Base-by-base conservation (phyloP, 805 yeast genomes). In the Nakazawaea populi region DNA sequence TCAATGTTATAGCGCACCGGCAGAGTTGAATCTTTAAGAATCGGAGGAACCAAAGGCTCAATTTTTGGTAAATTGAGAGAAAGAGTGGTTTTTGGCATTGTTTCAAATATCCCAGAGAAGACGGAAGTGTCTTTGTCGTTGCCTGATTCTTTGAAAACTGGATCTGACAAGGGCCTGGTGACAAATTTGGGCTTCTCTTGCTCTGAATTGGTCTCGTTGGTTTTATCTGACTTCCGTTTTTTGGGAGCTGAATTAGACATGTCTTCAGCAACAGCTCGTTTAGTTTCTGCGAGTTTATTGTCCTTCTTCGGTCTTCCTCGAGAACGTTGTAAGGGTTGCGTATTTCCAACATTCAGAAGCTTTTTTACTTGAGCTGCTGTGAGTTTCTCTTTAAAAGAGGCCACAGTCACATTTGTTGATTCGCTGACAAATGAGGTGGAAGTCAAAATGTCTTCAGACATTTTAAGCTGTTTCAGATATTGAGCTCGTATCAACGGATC, bases 241-340 rank as follows among this genome's bases (percentile, higher is more conserved):
- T 44, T 44, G 10, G 12, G 8, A 24, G 24, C 24, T 18, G 24
- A 3, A 18, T 18, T 18, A 18, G 24, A 18, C 24, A 18, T 18
- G 24, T 18, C 24, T 18, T 18, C 31, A n/a, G 31, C 12, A 18
- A 35, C 27, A 12, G 14, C 11, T 30, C 38, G 8, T 14, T 46
- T 35, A 9, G 35, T 9, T 32, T 8, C 35, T 9, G 35, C 35
- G 11, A 9, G 35, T 9, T 32, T 11, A 9, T 32, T 24, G 32
- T 5, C 29, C 43, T 50, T 50, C 35, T 31, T 45, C 1, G 49
- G 47, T 39, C 53, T 42, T 3, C 52, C 52, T 4, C 52, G 44
- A 9, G n/a, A 7, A 6, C 27, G 7, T 14, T 14, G 24, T 27
- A 31, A 24, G 43, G n/a, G 8, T 12, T 9, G 29, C 32, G 11